A percentile compares a stretch with the other conserved stretches of the same genome.
Conservation (phyloP, 1,284 basidiomycete species). For the Amylostereum areolatum region DNA sequence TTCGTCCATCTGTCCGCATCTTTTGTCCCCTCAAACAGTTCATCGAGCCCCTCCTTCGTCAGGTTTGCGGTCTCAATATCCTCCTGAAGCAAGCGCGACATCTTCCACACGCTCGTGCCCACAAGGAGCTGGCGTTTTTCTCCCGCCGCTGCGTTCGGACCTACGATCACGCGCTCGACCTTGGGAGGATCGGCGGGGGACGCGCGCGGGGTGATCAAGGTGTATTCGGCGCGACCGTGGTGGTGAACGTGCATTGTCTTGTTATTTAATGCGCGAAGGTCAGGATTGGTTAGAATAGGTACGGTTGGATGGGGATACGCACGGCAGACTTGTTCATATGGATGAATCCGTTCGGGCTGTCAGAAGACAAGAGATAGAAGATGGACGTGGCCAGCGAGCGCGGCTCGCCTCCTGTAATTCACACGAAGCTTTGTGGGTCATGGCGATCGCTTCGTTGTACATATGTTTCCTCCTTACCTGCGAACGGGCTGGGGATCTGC, state of each 20-base stretch:
- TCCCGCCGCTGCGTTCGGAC: constrained; percentile 30
- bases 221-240: constrained; percentile 42
- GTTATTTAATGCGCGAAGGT: background rate
- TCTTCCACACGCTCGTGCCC: constrained; percentile 44
- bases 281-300: background rate
- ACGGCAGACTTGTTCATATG: constrained; percentile 43
- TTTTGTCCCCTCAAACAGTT: constrained; percentile 23
- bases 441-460: too few relatives aligned
- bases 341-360: constrained; percentile 33
- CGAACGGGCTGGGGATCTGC: constrained; percentile 32
- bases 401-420: constrained; percentile 18
- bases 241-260: constrained; percentile 46
- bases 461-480: constrained; percentile 18
- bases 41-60: constrained; percentile 22
- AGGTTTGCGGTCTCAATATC: constrained; percentile 34
- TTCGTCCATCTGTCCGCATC: constrained; percentile 12
- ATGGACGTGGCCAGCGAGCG: constrained; percentile 35
- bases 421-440: too few relatives aligned
- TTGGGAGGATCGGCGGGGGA: constrained; percentile 12
- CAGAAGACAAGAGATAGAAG: constrained; percentile 39
- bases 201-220: constrained; percentile 30
- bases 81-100: constrained; percentile 34
- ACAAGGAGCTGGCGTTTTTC: constrained; percentile 41
- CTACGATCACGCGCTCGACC: constrained; percentile 26
- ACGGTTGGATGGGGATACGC: constrained; percentile 10